Percentiles rank a stretch among this genome's conserved stretches.
Evolutionary conservation across 2,329 filamentous ascomycete species (phyloP).

Genomic region (Verticillium tricorpus): DNA sequence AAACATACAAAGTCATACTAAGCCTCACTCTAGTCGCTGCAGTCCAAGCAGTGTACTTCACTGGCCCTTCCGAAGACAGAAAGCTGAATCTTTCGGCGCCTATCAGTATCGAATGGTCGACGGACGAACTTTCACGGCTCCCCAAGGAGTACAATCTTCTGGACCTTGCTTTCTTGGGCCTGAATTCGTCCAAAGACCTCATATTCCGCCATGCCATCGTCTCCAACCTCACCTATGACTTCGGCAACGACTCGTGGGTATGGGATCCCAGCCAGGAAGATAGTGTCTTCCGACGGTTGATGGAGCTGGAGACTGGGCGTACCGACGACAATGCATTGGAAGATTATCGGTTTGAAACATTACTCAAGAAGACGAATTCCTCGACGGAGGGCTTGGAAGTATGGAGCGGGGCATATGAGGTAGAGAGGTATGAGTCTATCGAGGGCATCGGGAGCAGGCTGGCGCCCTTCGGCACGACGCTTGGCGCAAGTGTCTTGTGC

Average conservation of each 20-base stretch:
- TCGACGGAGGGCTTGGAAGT: too few relatives aligned
- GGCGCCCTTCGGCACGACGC: too few relatives aligned
- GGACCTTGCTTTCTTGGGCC: not conserved
- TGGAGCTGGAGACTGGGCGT: not conserved
- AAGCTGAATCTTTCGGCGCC: not conserved
- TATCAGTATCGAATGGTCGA: not conserved
- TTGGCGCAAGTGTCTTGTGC: too few relatives aligned
- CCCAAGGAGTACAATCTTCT: not conserved
- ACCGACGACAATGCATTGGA: not conserved
- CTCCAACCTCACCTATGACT: not conserved
- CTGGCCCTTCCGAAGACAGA: not conserved
- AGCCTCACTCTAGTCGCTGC: not conserved
- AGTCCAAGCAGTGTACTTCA: not conserved
- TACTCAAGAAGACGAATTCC: not conserved
- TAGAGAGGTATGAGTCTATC: too few relatives aligned
- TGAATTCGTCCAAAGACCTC: not conserved
- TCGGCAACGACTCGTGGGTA: not conserved
- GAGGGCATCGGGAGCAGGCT: too few relatives aligned
- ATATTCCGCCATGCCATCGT: not conserved
- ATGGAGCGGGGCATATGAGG: too few relatives aligned
- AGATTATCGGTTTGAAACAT: not conserved
- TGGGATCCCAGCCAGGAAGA: not conserved
- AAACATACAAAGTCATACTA: not conserved
- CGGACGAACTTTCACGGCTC: not conserved
- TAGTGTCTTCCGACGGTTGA: not conserved